Evolutionary conservation across 2,329 filamentous ascomycete species (phyloP).

Genomic region (Acrocalymma vagum): DNA sequence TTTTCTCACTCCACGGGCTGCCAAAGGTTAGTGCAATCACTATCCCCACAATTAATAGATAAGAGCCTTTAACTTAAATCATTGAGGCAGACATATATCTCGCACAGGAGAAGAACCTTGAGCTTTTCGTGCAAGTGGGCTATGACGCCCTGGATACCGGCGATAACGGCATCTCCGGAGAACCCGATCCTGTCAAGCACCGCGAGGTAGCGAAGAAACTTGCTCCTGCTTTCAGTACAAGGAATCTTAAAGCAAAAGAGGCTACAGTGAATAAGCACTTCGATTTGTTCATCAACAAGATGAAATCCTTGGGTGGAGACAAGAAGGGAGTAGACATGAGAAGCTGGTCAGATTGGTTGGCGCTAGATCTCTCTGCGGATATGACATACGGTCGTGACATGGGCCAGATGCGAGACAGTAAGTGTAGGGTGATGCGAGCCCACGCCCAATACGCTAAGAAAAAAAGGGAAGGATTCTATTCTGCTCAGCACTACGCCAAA

Average conservation of each 20-base stretch:
- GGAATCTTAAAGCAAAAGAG: conserved; percentile 10
- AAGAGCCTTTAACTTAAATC: neutral
- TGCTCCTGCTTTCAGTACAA: conserved; percentile 9
- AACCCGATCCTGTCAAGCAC: conserved; percentile 8
- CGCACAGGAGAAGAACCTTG: conserved; percentile 9
- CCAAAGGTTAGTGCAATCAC: conserved; percentile 5
- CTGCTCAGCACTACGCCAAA: conserved; percentile 3
- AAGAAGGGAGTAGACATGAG: conserved; percentile 1
- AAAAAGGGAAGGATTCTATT: conserved; percentile 4
- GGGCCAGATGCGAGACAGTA: conserved; percentile 5
- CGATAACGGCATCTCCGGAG: conserved; percentile 8
- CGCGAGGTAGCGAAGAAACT: conserved; percentile 8
- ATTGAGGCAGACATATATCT: conserved; percentile 5
- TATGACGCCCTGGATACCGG: conserved; percentile 8
- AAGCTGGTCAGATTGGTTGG: conserved; percentile 5
- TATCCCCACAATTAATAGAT: neutral
- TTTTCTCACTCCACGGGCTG: conserved; percentile 2
- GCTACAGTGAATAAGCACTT: neutral
- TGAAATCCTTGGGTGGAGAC: neutral
- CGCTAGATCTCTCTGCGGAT: conserved; percentile 4
- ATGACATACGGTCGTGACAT: conserved; percentile 5
- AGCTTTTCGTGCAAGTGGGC: conserved; percentile 10
- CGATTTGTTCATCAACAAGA: conserved; percentile 4
- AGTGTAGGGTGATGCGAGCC: neutral
- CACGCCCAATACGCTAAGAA: conserved; percentile 1